A percentile compares a stretch with the other conserved stretches of the same genome.
phyloP scores from a whole-genome alignment of 1,284 basidiomycete species.

The Cutaneotrichosporon cavernicola region DNA sequence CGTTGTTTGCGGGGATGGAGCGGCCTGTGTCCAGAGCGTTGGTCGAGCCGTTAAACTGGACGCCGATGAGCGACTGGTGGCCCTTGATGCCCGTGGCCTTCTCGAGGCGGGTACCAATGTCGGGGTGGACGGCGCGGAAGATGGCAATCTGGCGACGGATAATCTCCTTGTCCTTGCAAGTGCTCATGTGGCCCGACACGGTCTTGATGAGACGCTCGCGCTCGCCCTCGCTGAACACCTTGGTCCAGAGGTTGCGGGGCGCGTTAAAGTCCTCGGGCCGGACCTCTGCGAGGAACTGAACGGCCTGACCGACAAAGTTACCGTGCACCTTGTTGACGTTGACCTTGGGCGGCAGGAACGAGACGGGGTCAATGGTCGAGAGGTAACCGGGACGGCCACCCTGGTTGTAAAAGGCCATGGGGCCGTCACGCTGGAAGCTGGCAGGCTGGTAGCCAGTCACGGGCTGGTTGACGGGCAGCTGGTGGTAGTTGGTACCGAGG shows the following conservation, averaged over 20 bases:
- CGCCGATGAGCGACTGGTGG: conserved; percentile 57
- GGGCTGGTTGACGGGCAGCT: conserved; percentile 85
- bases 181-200: conserved; percentile 69
- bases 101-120: conserved; percentile 70
- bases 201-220: conserved; percentile 72
- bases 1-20: conserved; percentile 19
- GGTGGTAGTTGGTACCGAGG: conserved; percentile 69
- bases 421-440: conserved; percentile 72
- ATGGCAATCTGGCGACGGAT: conserved; percentile 72
- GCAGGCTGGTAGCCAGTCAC: conserved; percentile 61
- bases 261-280: conserved; percentile 87
- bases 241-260: conserved; percentile 73
- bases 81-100: conserved; percentile 63
- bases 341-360: conserved; percentile 37
- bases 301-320: conserved; percentile 69
- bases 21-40: conserved; percentile 26
- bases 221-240: conserved; percentile 70
- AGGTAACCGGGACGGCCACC: conserved; percentile 82
- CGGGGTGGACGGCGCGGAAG: conserved; percentile 73
- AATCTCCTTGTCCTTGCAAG: conserved; percentile 65
- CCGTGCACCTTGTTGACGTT: conserved; percentile 61
- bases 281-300: conserved; percentile 70
- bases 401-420: conserved; percentile 68
- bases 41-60: conserved; percentile 59
- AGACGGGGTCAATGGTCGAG: conserved; percentile 60